Base-by-base conservation (phyloP, 129 eudicot genomes). In the Flaveria linearis region DNA sequence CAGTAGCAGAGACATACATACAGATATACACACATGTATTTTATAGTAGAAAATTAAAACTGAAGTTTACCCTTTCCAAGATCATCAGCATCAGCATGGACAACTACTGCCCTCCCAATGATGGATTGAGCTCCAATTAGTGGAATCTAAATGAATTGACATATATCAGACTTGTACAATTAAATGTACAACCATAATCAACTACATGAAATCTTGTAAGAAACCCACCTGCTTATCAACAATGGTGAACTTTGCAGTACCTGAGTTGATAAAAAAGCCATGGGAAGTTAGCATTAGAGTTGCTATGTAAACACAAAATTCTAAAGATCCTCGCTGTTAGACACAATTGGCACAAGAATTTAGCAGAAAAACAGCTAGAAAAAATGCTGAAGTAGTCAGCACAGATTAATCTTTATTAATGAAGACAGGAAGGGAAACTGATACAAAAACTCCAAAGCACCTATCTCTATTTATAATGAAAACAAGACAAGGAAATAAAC, bases 61-160 rank as follows among this genome's bases (percentile, higher is more conserved):
- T 39, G 73, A 64, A 28, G 71, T 81, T 43, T 72, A 93, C 98
- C 97, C 86, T 83, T 90, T 87, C 98, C 98, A 69, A 93, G 91
- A 83, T 93, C 97, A 88, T 93, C 98, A 72, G 98, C 88, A 56
- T 93, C 98, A 72, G 86, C 98, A 88, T 93, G 98, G 72, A 93
- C 97, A 70, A 93, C 98, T 57, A 93, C 96, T 28, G 98, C 98
- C 87, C 98, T 88, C 83, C 98, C 97, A 77, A 93, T 75, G 49
- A 93, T 87, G 71, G 98, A 90, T 76, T 85, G 73, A 70, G 96
- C 74, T 84, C 98, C 98, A 69, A 78, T 72, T 7, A 93, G 96
- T 9, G 98, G 97, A 69, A 93, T 88, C 98, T 93, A 87, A 74
- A 79, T 11, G 80, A 11, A 23, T 25, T 25, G 9, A 14, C 42